Evolutionary conservation across 2,329 filamentous ascomycete species (phyloP).

Genomic region (Geosmithia flava): DNA sequence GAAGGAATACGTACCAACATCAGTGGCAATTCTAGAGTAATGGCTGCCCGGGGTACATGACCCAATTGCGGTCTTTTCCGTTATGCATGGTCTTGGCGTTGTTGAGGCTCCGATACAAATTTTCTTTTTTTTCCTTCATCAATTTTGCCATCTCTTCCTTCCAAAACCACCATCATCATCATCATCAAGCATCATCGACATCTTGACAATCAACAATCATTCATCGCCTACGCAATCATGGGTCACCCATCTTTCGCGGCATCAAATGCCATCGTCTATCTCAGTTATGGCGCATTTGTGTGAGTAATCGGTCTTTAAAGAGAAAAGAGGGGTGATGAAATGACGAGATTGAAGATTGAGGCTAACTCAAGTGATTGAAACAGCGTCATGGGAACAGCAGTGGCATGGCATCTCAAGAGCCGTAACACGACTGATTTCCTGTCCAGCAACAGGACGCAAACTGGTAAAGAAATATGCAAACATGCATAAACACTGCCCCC

Average conservation of each 20-base stretch:
- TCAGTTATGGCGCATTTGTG: slow-evolving; percentile 70
- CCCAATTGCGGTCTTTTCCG: no score
- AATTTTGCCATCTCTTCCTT: not conserved
- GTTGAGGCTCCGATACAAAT: no score
- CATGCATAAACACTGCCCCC: not conserved
- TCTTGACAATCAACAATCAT: not conserved
- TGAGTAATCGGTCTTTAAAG: slow-evolving; percentile 27
- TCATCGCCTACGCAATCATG: slow-evolving; percentile 38
- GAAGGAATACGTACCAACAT: no score
- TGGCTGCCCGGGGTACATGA: no score
- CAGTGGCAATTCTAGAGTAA: no score
- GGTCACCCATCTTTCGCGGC: slow-evolving; percentile 62
- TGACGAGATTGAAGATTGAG: slow-evolving; percentile 2
- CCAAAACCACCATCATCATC: not conserved
- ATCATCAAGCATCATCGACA: no score
- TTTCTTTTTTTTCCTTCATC: not conserved
- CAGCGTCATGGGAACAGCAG: slow-evolving; percentile 50
- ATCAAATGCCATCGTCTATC: slow-evolving; percentile 74
- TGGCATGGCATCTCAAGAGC: slow-evolving; percentile 45
- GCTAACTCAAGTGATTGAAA: not conserved
- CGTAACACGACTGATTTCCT: slow-evolving; percentile 63
- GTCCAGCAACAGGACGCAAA: slow-evolving; percentile 69
- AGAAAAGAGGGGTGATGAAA: not conserved
- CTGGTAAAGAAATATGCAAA: slow-evolving; percentile 45
- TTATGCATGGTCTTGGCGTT: no score